These are phyloP conservation scores for Penicillium sp. DNA, from an alignment of 2,329 filamentous ascomycete genomes.

Conservation along the genomic window DNA sequence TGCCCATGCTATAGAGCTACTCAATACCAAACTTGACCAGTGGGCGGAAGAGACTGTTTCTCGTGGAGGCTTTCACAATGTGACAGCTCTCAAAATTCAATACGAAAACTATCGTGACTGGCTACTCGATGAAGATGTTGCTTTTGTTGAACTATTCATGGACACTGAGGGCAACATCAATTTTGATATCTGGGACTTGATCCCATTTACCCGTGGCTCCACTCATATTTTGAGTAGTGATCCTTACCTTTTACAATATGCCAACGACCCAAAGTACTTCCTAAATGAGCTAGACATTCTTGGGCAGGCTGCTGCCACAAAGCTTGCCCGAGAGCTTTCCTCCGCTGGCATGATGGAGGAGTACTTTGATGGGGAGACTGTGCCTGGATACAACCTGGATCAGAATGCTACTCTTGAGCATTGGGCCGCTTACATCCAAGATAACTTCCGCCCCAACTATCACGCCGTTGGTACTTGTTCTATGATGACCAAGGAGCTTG, in stretches of 20 bases:
- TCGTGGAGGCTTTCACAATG: conserved; percentile 32
- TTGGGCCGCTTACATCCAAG: conserved; percentile 28
- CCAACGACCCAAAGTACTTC: conserved; percentile 32
- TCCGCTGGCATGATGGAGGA: conserved; percentile 21
- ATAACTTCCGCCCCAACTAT: conserved; percentile 34
- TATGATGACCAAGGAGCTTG: conserved; percentile 38
- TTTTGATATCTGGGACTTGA: conserved; percentile 34
- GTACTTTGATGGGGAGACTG: conserved; percentile 22
- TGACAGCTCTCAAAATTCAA: conserved; percentile 27
- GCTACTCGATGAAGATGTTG: conserved; percentile 31
- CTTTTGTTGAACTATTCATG: conserved; percentile 33
- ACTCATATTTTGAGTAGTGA: conserved; percentile 28
- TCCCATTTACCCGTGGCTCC: conserved; percentile 35
- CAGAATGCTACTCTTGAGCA: conserved; percentile 25
- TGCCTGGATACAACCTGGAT: conserved; percentile 18
- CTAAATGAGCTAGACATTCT: conserved; percentile 33
- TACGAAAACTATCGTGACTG: conserved; percentile 34
- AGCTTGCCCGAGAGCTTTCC: conserved; percentile 30
- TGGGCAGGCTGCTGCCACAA: conserved; percentile 32
- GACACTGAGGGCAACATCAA: conserved; percentile 29
- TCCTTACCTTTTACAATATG: conserved; percentile 29
- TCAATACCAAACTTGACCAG: conserved; percentile 30
- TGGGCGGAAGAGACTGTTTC: conserved; percentile 33
- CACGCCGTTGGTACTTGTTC: conserved; percentile 37
- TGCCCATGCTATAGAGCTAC: conserved; percentile 17